Base-by-base conservation (phyloP, 352 stramenopile genomes). In the Globisporangium recalcitrans region DNA sequence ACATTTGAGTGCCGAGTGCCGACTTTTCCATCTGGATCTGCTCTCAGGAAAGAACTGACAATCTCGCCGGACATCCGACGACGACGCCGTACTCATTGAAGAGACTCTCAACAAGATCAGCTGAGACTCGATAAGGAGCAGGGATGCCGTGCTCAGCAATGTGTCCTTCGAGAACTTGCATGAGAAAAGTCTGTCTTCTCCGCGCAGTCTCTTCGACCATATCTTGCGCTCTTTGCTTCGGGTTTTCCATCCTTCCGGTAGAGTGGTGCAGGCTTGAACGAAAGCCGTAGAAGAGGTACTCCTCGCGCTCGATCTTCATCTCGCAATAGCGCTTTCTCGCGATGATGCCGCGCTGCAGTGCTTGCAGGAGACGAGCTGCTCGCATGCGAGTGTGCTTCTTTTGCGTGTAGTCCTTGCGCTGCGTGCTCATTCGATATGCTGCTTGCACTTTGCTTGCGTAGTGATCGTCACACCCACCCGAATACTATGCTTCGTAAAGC, bases 361-460 rank as follows among this genome's bases (percentile, higher is more conserved):
- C 77, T 60, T 93, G 84, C 4, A 91, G 70, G 22, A 88, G 67
- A n/a, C 73, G 69, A 24, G 75, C 84, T 4, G 84, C 84, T 8
- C 75, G 73, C 24, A 79, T 57, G 14, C 78, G 76, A 8, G 80
- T 73, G 29, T 79, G 65, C 16, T 75, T 68, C 44, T 79, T 76
- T 42, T 70, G 62, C 0, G 65, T 49, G 42, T 90, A 93, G 42
- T 73, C 71, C 34, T 73, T 75, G n/a, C 82, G 74, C 24, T 89
- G 72, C 31, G 71, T 73, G 29, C 77, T 87, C 83, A 93, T 93
- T 7, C 81, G 83, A 48, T 72, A 93, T 4, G 73, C 64, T 3
- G 80, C 78, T 62, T 93, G 83, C 0, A 93, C 60, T 63, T 90
- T 90, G 54, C 75, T 88, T 14, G 83, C 83, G 27, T 82, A 90